Evolutionary conservation across 768 basidiomycete species (phyloP).

Genomic region (Coprinopsis sp.): DNA sequence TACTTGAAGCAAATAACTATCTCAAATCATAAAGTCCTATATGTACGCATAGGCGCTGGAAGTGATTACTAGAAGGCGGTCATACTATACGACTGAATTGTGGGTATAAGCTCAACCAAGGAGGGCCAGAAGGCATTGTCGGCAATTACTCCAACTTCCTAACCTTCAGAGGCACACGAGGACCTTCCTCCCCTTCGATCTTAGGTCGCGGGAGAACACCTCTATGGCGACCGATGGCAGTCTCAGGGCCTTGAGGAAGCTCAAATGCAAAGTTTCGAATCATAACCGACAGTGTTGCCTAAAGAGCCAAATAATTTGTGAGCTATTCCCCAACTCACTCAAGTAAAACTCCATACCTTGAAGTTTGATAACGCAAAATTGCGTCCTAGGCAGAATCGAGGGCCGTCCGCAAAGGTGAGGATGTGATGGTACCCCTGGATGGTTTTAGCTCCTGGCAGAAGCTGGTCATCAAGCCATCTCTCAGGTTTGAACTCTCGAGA

Average conservation of each 20-base stretch:
- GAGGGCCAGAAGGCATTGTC: too few species aligned
- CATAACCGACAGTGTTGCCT: constrained; percentile 36
- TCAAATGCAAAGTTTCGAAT: constrained; percentile 35
- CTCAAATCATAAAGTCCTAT: too few species aligned
- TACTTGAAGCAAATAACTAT: too few species aligned
- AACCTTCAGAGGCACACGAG: constrained; percentile 7
- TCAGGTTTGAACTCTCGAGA: constrained; percentile 58
- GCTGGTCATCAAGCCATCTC: constrained; percentile 48
- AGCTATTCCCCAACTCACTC: background rate
- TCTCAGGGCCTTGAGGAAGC: constrained; percentile 26
- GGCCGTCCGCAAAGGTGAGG: constrained; percentile 49
- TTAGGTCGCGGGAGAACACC: constrained; percentile 28
- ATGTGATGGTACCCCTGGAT: constrained; percentile 48
- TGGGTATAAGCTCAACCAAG: too few species aligned
- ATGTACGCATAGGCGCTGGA: too few species aligned
- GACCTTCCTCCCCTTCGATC: constrained; percentile 21
- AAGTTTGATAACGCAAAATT: constrained; percentile 43
- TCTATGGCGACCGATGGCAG: constrained; percentile 18
- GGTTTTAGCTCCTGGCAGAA: constrained; percentile 27
- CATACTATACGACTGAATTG: too few species aligned
- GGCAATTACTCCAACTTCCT: constrained; percentile 8
- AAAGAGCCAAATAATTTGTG: background rate
- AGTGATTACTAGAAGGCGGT: too few species aligned
- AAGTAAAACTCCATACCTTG: constrained; percentile 24
- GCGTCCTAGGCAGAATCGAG: constrained; percentile 45